A percentile compares a stretch with the other conserved stretches of the same genome.
These are phyloP conservation scores for Pseudoperonospora humuli DNA, from an alignment of 352 stramenopile species.

Conservation along the genomic window DNA sequence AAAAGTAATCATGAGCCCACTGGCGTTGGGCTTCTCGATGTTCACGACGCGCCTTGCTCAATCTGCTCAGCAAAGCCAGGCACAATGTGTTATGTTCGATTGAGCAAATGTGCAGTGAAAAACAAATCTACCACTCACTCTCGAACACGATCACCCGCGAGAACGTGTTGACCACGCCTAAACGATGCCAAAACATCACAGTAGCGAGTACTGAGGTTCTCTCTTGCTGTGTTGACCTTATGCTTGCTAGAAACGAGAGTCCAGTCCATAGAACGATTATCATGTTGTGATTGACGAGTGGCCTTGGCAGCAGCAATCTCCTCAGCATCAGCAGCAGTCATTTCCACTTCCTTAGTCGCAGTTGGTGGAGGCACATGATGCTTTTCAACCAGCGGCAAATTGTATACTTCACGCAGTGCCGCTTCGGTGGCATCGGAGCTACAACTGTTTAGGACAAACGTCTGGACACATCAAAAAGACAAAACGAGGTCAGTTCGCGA, in stretches of 20 bases:
- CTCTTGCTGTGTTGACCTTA: conserved; percentile 45
- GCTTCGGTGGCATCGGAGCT: conserved; percentile 62
- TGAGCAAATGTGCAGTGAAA: neutral
- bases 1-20: conserved; percentile 56
- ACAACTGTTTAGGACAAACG: conserved; percentile 55
- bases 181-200: conserved; percentile 50
- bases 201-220: conserved; percentile 54
- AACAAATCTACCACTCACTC: conserved; percentile 34
- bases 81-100: neutral
- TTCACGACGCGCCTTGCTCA: conserved; percentile 38
- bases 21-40: conserved; percentile 56
- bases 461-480: conserved; percentile 27
- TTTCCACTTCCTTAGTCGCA: conserved; percentile 20
- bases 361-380: conserved; percentile 1
- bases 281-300: neutral
- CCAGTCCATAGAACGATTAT: conserved; percentile 17
- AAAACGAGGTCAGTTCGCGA: conserved; percentile 3
- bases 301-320: conserved; percentile 8
- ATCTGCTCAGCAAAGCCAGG: conserved; percentile 17
- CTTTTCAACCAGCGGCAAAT: conserved; percentile 30
- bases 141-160: conserved; percentile 44
- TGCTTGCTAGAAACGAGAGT: conserved; percentile 44
- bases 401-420: conserved; percentile 52
- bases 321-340: conserved; percentile 14
- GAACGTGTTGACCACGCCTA: conserved; percentile 39